Percentiles rank a stretch among this genome's conserved stretches.
These are phyloP conservation scores for Plenodomus biglobosus DNA, from an alignment of 2,329 filamentous ascomycete genomes.

Conservation along the genomic window DNA sequence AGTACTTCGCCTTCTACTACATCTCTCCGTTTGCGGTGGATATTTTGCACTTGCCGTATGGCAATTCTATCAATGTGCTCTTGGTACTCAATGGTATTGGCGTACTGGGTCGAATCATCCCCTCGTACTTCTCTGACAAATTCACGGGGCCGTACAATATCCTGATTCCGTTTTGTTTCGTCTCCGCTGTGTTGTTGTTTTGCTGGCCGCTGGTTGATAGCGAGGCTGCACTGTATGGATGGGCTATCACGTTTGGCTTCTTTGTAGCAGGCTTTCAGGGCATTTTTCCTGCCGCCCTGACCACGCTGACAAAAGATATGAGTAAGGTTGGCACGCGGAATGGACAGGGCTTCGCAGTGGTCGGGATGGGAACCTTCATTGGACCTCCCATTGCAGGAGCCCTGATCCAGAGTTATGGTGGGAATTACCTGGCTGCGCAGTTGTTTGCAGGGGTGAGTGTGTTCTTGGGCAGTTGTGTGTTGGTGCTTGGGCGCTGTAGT, in stretches of 20 bases:
- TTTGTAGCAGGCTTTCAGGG: constrained; percentile 50
- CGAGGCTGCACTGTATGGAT: constrained; percentile 45
- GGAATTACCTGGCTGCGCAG: constrained; percentile 50
- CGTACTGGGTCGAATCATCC: constrained; percentile 57
- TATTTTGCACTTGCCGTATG: constrained; percentile 51
- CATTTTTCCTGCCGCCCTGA: constrained; percentile 49
- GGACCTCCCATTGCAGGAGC: constrained; percentile 53
- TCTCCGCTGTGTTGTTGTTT: constrained; percentile 54
- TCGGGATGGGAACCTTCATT: constrained; percentile 49
- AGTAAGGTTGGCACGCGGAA: constrained; percentile 51
- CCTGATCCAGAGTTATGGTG: constrained; percentile 46
- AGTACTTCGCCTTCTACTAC: constrained; percentile 52
- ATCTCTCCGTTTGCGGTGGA: constrained; percentile 46
- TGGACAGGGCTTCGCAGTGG: constrained; percentile 52
- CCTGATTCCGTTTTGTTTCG: constrained; percentile 54
- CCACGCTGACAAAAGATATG: constrained; percentile 51
- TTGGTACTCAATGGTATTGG: constrained; percentile 61
- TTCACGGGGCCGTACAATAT: constrained; percentile 58
- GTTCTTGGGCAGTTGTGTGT: constrained; percentile 28
- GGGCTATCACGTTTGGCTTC: constrained; percentile 50
- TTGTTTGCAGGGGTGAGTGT: constrained; percentile 43
- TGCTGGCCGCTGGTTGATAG: constrained; percentile 58
- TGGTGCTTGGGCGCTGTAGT: constrained; percentile 32
- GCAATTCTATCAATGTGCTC: constrained; percentile 57
- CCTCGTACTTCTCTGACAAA: constrained; percentile 57